phyloP scores from a whole-genome alignment of 768 basidiomycete genomes.

The Lactarius trivialis region DNA sequence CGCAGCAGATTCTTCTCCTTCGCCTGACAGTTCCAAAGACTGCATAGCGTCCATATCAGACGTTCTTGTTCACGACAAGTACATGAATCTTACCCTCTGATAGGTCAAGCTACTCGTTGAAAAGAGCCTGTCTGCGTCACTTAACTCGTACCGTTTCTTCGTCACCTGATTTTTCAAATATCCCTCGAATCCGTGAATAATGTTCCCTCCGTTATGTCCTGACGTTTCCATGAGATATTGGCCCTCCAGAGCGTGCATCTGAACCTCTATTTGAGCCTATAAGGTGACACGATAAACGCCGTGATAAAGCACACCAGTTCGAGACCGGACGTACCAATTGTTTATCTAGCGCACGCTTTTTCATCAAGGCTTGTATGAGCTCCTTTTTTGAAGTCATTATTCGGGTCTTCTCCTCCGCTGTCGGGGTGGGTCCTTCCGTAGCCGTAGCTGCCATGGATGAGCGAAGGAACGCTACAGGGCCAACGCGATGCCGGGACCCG shows the following conservation, averaged over 20 bases:
- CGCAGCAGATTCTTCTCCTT: slow-evolving; percentile 56
- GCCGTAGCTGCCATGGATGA: slow-evolving; percentile 31
- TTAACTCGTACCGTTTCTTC: slow-evolving; percentile 67
- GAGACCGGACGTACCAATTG: slow-evolving; percentile 49
- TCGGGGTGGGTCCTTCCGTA: slow-evolving; percentile 37
- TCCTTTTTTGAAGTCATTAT: slow-evolving; percentile 74
- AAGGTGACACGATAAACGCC: background rate
- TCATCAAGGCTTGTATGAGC: slow-evolving; percentile 62
- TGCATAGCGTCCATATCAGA: slow-evolving; percentile 28
- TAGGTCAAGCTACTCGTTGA: slow-evolving; percentile 74
- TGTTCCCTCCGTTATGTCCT: slow-evolving; percentile 73
- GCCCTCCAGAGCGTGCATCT: slow-evolving; percentile 73
- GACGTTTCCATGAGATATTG: slow-evolving; percentile 74
- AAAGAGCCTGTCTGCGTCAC: slow-evolving; percentile 73
- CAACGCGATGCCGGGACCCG: slow-evolving; percentile 11
- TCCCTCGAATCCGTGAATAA: slow-evolving; percentile 81
- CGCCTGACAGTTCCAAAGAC: slow-evolving; percentile 72
- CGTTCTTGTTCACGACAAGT: background rate
- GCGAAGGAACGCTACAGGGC: background rate
- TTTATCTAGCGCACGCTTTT: slow-evolving; percentile 70
- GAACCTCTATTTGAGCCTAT: slow-evolving; percentile 70
- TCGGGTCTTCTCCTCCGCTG: slow-evolving; percentile 60
- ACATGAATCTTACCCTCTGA: slow-evolving; percentile 49
- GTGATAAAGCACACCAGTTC: background rate
- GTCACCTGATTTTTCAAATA: slow-evolving; percentile 75